phyloP scores from a whole-genome alignment of 257 asterid species.

The Handroanthus guayacan region DNA sequence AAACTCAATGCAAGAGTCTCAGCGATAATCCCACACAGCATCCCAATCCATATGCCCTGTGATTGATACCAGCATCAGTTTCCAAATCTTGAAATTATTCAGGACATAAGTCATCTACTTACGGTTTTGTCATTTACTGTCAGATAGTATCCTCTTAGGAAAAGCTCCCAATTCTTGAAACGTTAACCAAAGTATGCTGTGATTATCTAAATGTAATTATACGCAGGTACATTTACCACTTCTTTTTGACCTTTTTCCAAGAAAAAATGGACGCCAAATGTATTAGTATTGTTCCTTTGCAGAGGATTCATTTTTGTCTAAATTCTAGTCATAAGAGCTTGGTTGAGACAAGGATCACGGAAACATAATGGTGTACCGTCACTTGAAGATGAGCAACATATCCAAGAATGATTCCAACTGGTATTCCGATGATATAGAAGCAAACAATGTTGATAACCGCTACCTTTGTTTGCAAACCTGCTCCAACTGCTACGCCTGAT shows the following conservation, averaged over 20 bases:
- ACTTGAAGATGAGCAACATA: conserved; percentile 58
- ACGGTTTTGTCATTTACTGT: no score
- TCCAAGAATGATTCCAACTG: conserved; percentile 61
- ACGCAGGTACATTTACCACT: no score
- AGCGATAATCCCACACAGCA: conserved; percentile 63
- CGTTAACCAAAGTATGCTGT: no score
- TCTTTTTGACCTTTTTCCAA: no score
- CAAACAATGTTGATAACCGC: conserved; percentile 62
- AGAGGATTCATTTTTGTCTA: no score
- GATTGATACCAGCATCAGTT: conserved; percentile 2
- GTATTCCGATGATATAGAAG: conserved; percentile 65
- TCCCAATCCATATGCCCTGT: conserved; percentile 90
- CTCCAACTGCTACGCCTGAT: conserved; percentile 75
- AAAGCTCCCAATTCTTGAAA: no score
- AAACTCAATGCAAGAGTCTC: conserved; percentile 64
- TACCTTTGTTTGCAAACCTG: conserved; percentile 65
- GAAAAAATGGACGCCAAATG: no score
- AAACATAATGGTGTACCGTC: conserved; percentile 34
- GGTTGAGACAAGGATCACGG: background rate
- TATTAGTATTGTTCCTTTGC: no score
- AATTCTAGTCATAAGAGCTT: background rate
- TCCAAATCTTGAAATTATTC: background rate
- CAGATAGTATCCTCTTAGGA: no score
- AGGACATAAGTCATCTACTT: no score
- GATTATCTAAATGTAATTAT: no score